phyloP scores from a whole-genome alignment of 2,329 filamentous ascomycete species.

The Xylaria hypoxylon region DNA sequence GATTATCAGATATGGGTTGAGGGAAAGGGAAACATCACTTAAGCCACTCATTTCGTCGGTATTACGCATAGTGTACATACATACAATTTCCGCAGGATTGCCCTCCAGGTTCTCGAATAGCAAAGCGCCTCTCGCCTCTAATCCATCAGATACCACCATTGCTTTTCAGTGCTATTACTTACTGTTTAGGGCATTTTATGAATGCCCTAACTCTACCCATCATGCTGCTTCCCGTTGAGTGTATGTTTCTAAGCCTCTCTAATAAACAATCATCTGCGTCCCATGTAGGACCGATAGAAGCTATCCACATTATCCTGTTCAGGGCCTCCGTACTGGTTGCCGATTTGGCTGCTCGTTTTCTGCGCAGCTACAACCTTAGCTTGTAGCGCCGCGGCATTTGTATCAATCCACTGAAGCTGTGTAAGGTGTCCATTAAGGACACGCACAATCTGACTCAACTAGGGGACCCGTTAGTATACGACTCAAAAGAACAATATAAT shows the following conservation, averaged over 20 bases:
- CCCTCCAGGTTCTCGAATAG: constrained; percentile 40
- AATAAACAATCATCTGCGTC: constrained; percentile 58
- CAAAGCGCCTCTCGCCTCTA: constrained; percentile 37
- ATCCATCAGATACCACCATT: constrained; percentile 32
- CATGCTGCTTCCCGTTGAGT: constrained; percentile 16
- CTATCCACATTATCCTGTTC: constrained; percentile 83
- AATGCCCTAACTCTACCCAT: constrained; percentile 15
- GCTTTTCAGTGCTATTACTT: constrained; percentile 29
- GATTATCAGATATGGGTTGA: constrained; percentile 19
- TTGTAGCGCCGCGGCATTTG: constrained; percentile 82
- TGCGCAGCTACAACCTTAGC: constrained; percentile 85
- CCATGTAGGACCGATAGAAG: constrained; percentile 91
- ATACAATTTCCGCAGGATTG: constrained; percentile 38
- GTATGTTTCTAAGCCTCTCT: constrained; percentile 1
- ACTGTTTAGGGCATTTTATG: constrained; percentile 10
- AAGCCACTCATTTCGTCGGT: constrained; percentile 38
- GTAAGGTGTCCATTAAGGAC: constrained; percentile 93
- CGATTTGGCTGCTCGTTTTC: constrained; percentile 76
- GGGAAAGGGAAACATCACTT: constrained; percentile 33
- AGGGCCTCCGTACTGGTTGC: constrained; percentile 66
- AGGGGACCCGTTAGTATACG: constrained; percentile 38
- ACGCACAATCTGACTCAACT: constrained; percentile 95
- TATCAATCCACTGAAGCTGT: constrained; percentile 93
- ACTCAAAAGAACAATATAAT: background rate
- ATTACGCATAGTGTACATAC: constrained; percentile 48